Percentiles rank a stretch among this genome's conserved stretches.
Conservation (phyloP, 257 asterid species). For the Knoxia roxburghii region DNA sequence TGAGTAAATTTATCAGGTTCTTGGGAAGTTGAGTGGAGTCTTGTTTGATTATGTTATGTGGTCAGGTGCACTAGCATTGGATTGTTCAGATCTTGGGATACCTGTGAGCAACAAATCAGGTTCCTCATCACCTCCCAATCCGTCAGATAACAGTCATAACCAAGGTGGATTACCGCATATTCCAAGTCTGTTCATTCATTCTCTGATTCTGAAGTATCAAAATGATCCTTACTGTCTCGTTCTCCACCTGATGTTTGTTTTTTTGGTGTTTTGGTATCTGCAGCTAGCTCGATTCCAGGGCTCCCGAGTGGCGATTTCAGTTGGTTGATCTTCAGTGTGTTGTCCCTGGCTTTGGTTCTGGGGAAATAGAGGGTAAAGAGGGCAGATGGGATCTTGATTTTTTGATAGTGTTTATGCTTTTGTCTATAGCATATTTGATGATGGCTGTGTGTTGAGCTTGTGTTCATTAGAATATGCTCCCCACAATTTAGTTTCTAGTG, state of each 20-base stretch:
- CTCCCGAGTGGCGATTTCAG: slow-evolving; percentile 19
- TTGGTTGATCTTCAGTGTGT: slow-evolving; percentile 30
- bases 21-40: neutral
- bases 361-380: slow-evolving; percentile 12
- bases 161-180: slow-evolving; percentile 23
- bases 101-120: slow-evolving; percentile 23
- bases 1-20: neutral
- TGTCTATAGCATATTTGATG: too few relatives aligned
- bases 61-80: slow-evolving; percentile 59
- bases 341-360: slow-evolving; percentile 30
- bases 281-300: slow-evolving; percentile 21
- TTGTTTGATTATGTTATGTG: neutral
- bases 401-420: neutral
- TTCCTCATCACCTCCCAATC: slow-evolving; percentile 30
- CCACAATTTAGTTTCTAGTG: too few relatives aligned
- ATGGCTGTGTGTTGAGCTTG: too few relatives aligned
- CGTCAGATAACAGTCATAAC: slow-evolving; percentile 18
- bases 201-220: neutral
- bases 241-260: too few relatives aligned
- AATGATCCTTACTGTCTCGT: too few relatives aligned
- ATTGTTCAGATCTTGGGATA: slow-evolving; percentile 43
- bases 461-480: too few relatives aligned
- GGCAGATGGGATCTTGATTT: neutral
- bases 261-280: neutral
- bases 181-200: neutral